These are phyloP conservation scores for Geosiphon pyriformis DNA, from an alignment of 192 early-diverging fungal species.

Conservation along the genomic window DNA sequence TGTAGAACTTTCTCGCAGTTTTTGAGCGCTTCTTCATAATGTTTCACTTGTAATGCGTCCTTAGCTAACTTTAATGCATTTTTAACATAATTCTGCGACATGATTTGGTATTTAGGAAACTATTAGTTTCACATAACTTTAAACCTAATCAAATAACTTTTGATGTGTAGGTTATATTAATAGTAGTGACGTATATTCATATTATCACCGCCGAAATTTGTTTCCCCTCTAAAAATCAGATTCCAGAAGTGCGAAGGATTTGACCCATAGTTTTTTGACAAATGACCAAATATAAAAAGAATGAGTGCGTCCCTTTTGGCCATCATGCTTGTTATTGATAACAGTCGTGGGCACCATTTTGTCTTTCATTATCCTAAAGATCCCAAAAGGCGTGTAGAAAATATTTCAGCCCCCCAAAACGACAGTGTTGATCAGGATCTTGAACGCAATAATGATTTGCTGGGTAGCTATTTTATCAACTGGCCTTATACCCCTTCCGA, in stretches of 20 bases:
- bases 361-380: slow-evolving; percentile 69
- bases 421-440: background rate
- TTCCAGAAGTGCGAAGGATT: too few species aligned
- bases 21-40: slow-evolving; percentile 48
- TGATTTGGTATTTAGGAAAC: too few species aligned
- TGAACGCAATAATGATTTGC: slow-evolving; percentile 8
- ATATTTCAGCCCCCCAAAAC: background rate
- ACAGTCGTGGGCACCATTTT: slow-evolving; percentile 55
- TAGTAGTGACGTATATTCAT: too few species aligned
- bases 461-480: slow-evolving; percentile 12
- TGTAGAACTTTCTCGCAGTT: slow-evolving; percentile 42
- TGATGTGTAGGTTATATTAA: too few species aligned
- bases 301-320: slow-evolving; percentile 40
- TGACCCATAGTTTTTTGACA: too few species aligned
- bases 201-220: too few species aligned
- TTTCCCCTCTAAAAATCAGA: too few species aligned
- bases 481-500: slow-evolving; percentile 3
- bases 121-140: too few species aligned
- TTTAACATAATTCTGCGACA: slow-evolving; percentile 24
- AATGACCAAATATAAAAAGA: too few species aligned
- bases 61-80: slow-evolving; percentile 43
- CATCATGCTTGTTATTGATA: slow-evolving; percentile 63
- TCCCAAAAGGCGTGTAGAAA: slow-evolving; percentile 25
- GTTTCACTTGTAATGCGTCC: slow-evolving; percentile 42
- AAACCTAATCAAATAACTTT: too few species aligned